Evolutionary conservation across 2,329 filamentous ascomycete genomes (phyloP), one percentile per base, ranked within the genome.

Genomic region (Xenosphaeropsis pyriputrescens): DNA sequence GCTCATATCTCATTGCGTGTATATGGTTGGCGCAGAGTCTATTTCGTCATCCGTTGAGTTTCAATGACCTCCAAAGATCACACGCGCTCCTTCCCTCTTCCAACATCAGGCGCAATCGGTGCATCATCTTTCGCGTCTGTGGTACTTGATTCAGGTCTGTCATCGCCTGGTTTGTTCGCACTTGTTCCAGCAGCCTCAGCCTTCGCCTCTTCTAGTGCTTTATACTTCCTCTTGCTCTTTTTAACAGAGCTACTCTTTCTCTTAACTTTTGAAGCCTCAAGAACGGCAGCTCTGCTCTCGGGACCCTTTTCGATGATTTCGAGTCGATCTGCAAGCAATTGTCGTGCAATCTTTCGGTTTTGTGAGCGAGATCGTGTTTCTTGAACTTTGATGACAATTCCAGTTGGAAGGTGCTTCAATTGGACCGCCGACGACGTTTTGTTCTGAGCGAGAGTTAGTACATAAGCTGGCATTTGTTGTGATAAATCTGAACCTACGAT

Each of bases 391-490:
- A 98, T 74, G 12, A 96, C 88, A 38, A 95, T 75, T 43, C 89
- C 89, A 1, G 88, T 93, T 5, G 89, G 85, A 13, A 82, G 62
- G 58, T 98, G 91, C 48, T 80, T 91, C 29, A 98, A 68, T 57
- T 98, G 91, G 2, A 95, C 89, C 29, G 89, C 89, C 0, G 85
- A 95, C 46, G 79, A 86, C 18, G 91, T 98, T 74, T 98, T 98
- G 62, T 98, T 98, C 80, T 79, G 43, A 32, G 18, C 29, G n/a
- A 11, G 17, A 11, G 35, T 33, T 32, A 42, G 14, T 35, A 6
- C 7, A 12, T 16, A 6, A 6, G 13, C 33, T 6, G 7, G 18
- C 14, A 29, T 29, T 30, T 8, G 9, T 17, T 32, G 4, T 15
- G 9, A 41, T 34, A 37, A 36, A 34, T 39, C 18, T 22, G 29